Evolutionary conservation across 2,329 filamentous ascomycete genomes (phyloP).

Genomic region (Aspergillus proliferans): DNA sequence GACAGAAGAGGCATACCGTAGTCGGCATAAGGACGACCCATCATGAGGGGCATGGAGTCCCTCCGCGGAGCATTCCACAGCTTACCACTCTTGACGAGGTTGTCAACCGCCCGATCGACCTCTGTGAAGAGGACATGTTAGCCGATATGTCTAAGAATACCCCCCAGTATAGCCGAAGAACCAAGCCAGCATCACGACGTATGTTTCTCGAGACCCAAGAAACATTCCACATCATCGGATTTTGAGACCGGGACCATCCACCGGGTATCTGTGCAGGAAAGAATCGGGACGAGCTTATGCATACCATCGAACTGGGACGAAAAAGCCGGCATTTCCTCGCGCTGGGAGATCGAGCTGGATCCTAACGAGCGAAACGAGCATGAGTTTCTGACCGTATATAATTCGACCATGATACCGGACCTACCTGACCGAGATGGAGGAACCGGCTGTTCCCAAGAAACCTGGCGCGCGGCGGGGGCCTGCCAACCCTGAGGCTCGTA

Average conservation of each 20-base stretch:
- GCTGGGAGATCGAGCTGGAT: slow-evolving; percentile 66
- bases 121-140: slow-evolving; percentile 51
- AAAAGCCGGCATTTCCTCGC: slow-evolving; percentile 73
- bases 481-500: slow-evolving; percentile 64
- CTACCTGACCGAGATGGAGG: slow-evolving; percentile 68
- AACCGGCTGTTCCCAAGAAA: slow-evolving; percentile 66
- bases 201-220: no score
- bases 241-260: no score
- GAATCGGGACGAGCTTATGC: slow-evolving; percentile 21
- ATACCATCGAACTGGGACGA: slow-evolving; percentile 84
- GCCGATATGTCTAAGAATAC: no score
- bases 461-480: slow-evolving; percentile 53
- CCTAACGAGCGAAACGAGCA: slow-evolving; percentile 41
- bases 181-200: no score
- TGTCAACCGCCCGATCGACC: slow-evolving; percentile 92
- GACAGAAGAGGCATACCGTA: slow-evolving; percentile 50
- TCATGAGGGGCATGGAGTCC: slow-evolving; percentile 67
- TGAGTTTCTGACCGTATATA: slow-evolving; percentile 6
- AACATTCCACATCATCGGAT: no score
- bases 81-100: slow-evolving; percentile 94
- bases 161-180: no score
- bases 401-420: slow-evolving; percentile 12
- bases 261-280: no score
- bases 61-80: slow-evolving; percentile 70
- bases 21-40: slow-evolving; percentile 53